Conservation (phyloP, 2,329 filamentous ascomycete genomes). For the Neopestalotiopsis sp. region DNA sequence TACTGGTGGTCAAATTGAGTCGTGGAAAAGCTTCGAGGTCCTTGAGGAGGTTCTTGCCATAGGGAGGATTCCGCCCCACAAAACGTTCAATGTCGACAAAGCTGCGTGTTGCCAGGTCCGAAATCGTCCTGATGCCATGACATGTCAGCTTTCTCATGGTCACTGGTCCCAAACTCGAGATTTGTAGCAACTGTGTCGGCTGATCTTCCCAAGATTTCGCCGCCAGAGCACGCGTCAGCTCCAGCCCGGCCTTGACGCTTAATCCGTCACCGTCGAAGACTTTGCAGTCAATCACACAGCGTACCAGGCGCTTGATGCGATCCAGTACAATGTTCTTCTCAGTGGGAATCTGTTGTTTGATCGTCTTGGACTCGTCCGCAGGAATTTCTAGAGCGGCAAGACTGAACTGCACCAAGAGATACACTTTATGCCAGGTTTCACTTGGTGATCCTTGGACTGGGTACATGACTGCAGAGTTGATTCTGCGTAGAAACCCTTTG, state of each 20-base stretch:
- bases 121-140: conserved; percentile 74
- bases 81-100: conserved; percentile 77
- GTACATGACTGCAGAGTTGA: conserved; percentile 77
- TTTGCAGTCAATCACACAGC: conserved; percentile 80
- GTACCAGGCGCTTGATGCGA: conserved; percentile 70
- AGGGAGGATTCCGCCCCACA: conserved; percentile 81
- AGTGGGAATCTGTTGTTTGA: conserved; percentile 60
- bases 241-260: conserved; percentile 72
- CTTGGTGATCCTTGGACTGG: conserved; percentile 72
- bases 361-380: conserved; percentile 60
- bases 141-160: conserved; percentile 76
- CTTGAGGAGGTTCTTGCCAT: conserved; percentile 73
- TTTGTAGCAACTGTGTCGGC: conserved; percentile 80
- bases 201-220: conserved; percentile 84
- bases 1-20: conserved; percentile 48
- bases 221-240: conserved; percentile 77
- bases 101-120: conserved; percentile 71
- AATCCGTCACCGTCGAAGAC: conserved; percentile 65
- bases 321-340: conserved; percentile 72
- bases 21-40: conserved; percentile 73
- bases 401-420: conserved; percentile 76
- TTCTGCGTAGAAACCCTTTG: conserved; percentile 70
- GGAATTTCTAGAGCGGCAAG: conserved; percentile 71
- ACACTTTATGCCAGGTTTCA: conserved; percentile 75
- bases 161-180: conserved; percentile 78